Evolutionary conservation across 2,329 filamentous ascomycete species (phyloP).

Genomic region (Scedosporium boydii): DNA sequence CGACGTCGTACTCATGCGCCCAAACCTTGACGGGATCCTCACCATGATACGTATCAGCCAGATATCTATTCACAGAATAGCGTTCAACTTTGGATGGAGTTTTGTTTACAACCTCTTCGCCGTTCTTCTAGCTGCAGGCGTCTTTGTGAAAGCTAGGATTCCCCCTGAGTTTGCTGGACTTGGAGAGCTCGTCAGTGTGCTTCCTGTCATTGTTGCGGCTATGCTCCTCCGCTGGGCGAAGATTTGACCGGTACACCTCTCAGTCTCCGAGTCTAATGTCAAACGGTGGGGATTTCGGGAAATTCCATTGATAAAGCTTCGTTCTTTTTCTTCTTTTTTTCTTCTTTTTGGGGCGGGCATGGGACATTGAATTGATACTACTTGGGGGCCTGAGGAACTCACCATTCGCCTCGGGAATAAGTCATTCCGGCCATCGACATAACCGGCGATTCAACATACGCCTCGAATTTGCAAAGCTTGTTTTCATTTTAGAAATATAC

Average conservation of each 20-base stretch:
- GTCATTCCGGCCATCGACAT: too few species aligned
- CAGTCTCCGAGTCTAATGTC: too few species aligned
- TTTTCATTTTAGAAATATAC: too few species aligned
- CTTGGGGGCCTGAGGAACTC: too few species aligned
- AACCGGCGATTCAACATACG: too few species aligned
- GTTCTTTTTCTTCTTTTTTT: too few species aligned
- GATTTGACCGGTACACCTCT: constrained; percentile 5
- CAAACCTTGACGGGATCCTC: constrained; percentile 43
- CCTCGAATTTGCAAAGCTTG: too few species aligned
- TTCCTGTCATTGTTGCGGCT: constrained; percentile 57
- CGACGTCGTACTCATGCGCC: constrained; percentile 56
- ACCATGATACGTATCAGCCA: constrained; percentile 45
- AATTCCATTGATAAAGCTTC: too few species aligned
- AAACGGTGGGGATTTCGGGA: too few species aligned
- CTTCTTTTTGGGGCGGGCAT: too few species aligned
- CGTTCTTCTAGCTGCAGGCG: constrained; percentile 56
- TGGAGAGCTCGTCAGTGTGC: constrained; percentile 64
- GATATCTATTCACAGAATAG: constrained; percentile 37
- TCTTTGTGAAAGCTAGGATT: constrained; percentile 43
- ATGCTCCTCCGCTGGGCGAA: background rate
- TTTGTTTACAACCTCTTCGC: constrained; percentile 62
- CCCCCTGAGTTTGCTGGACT: constrained; percentile 57
- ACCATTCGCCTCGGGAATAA: too few species aligned
- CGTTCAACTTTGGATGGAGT: constrained; percentile 63
- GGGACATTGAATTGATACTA: too few species aligned